These are phyloP conservation scores for Curvularia lunata DNA, from an alignment of 2,329 filamentous ascomycete species.

Conservation along the genomic window DNA sequence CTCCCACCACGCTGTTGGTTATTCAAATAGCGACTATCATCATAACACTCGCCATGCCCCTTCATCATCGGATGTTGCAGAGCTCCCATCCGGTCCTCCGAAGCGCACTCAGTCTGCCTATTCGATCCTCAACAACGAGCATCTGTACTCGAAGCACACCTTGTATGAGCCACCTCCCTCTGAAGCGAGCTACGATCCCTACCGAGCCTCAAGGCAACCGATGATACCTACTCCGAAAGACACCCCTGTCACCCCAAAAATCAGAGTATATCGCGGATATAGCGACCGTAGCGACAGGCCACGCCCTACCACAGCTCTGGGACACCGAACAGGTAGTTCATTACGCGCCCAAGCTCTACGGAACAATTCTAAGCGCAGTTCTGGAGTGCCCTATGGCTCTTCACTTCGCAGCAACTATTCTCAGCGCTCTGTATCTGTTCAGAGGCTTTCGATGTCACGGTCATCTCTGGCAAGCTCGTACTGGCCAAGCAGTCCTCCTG, in stretches of 20 bases:
- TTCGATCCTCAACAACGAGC: conserved; percentile 63
- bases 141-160: conserved; percentile 56
- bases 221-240: conserved; percentile 54
- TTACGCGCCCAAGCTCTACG: conserved; percentile 52
- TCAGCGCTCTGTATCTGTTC: conserved; percentile 31
- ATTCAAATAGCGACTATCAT: conserved; percentile 91
- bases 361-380: conserved; percentile 42
- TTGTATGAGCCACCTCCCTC: conserved; percentile 58
- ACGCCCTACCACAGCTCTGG: conserved; percentile 46
- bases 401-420: conserved; percentile 44
- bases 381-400: conserved; percentile 40
- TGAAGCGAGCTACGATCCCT: conserved; percentile 80
- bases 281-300: conserved; percentile 44
- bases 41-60: conserved; percentile 38
- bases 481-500: conserved; percentile 57
- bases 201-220: conserved; percentile 69
- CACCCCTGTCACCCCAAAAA: conserved; percentile 65
- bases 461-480: conserved; percentile 56
- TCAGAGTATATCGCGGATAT: conserved; percentile 68
- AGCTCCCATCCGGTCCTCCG: conserved; percentile 46
- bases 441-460: conserved; percentile 41
- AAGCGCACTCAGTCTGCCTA: conserved; percentile 61
- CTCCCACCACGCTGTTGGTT: conserved; percentile 66
- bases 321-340: conserved; percentile 51
- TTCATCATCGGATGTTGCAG: conserved; percentile 37